phyloP scores from a whole-genome alignment of 2,329 filamentous ascomycete genomes.

The Trichoderma sp. region DNA sequence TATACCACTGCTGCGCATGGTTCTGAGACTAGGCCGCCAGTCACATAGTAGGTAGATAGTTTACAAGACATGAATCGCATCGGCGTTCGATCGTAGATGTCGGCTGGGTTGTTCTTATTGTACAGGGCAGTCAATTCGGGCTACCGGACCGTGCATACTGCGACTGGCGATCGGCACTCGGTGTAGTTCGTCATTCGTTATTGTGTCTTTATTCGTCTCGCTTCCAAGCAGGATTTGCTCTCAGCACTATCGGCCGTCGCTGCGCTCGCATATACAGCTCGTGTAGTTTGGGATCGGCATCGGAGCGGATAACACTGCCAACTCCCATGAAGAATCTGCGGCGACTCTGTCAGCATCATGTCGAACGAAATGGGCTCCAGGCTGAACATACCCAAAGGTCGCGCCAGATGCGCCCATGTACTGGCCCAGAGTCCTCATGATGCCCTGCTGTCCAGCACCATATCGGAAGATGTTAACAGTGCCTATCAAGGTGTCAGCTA shows the following conservation, averaged over 20 bases:
- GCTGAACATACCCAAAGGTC: constrained; percentile 71
- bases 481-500: constrained; percentile 54
- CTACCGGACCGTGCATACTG: constrained; percentile 16
- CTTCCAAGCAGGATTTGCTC: constrained; percentile 45
- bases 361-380: neutral
- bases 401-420: constrained; percentile 95
- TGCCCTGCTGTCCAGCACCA: constrained; percentile 88
- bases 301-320: constrained; percentile 91
- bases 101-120: constrained; percentile 23
- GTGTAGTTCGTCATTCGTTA: constrained; percentile 23
- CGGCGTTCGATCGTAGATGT: constrained; percentile 20
- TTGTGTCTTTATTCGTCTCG: constrained; percentile 28
- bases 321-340: constrained; percentile 95
- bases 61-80: constrained; percentile 17
- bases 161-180: neutral
- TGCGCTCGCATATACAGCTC: constrained; percentile 76
- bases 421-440: constrained; percentile 91
- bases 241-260: constrained; percentile 69
- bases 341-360: constrained; percentile 30
- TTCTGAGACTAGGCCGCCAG: neutral
- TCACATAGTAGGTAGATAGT: constrained; percentile 5
- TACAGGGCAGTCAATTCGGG: constrained; percentile 23
- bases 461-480: constrained; percentile 94
- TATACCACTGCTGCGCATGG: neutral
- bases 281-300: constrained; percentile 74